phyloP scores from a whole-genome alignment of 345 rosid genomes.

The Salix dunnii region DNA sequence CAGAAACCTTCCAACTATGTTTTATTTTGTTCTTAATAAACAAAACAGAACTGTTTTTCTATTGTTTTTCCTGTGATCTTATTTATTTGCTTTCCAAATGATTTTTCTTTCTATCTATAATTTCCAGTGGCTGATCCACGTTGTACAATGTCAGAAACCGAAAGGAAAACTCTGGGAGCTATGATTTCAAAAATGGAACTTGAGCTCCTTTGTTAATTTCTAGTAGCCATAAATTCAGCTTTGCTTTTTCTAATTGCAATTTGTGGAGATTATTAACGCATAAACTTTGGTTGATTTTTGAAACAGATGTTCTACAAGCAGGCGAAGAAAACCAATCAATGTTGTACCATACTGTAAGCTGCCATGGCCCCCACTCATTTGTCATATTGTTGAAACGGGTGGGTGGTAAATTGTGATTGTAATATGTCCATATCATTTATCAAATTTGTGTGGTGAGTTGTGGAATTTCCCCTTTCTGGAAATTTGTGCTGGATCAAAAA shows the following conservation, averaged over 20 bases:
- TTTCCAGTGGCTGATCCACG: not conserved
- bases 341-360: slow-evolving; percentile 82
- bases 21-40: not conserved
- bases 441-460: slow-evolving; percentile 30
- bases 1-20: not conserved
- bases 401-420: slow-evolving; percentile 16
- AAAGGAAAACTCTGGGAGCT: not conserved
- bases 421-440: slow-evolving; percentile 28
- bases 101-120: not conserved
- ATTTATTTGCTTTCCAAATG: not conserved
- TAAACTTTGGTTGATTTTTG: slow-evolving; percentile 7
- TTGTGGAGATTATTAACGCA: slow-evolving; percentile 7
- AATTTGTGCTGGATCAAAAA: slow-evolving; percentile 14
- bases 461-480: slow-evolving; percentile 10
- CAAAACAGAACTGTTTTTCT: not conserved
- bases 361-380: slow-evolving; percentile 8
- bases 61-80: not conserved
- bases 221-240: not conserved
- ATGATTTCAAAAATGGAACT: not conserved
- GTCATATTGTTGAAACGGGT: slow-evolving; percentile 7
- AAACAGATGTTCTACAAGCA: slow-evolving; percentile 99
- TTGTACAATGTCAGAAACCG: not conserved
- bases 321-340: slow-evolving; percentile 90
- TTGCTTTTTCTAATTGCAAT: not conserved
- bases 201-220: not conserved